Conservation (phyloP, 2,329 filamentous ascomycete species). For the Seiridium cupressi region DNA sequence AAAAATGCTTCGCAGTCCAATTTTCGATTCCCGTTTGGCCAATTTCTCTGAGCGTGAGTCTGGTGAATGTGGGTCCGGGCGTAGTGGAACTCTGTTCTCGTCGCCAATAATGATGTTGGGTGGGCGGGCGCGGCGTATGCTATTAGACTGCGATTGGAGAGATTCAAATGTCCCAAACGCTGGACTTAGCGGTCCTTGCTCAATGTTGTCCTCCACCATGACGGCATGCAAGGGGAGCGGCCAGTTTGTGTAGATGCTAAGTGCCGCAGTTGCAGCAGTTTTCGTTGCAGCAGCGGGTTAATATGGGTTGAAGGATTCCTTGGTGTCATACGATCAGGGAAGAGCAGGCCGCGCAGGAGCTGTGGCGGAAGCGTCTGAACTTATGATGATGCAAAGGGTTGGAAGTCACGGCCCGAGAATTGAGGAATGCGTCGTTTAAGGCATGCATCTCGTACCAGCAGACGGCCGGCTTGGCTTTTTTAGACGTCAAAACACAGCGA, state of each 20-base stretch:
- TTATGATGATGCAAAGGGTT: background rate
- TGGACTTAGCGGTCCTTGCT: slow-evolving; percentile 18
- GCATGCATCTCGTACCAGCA: slow-evolving; percentile 7
- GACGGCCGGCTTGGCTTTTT: background rate
- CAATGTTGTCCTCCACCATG: slow-evolving; percentile 8
- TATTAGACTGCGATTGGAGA: slow-evolving; percentile 27
- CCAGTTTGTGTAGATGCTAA: background rate
- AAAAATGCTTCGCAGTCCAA: slow-evolving; percentile 52
- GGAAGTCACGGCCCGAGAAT: background rate
- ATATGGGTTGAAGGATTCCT: no score
- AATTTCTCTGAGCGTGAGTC: slow-evolving; percentile 31
- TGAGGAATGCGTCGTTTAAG: slow-evolving; percentile 3
- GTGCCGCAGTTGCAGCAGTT: no score
- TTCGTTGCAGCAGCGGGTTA: no score
- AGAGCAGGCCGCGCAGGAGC: background rate
- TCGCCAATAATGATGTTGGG: slow-evolving; percentile 33
- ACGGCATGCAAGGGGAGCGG: background rate
- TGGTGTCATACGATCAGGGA: no score
- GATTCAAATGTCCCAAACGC: slow-evolving; percentile 28
- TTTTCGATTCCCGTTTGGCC: slow-evolving; percentile 47
- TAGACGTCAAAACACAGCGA: slow-evolving; percentile 12
- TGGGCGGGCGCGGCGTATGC: slow-evolving; percentile 35
- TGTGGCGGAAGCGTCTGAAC: background rate
- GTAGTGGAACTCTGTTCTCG: slow-evolving; percentile 40
- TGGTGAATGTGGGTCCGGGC: slow-evolving; percentile 17